A percentile compares a stretch with the other conserved stretches of the same genome.
phyloP scores from a whole-genome alignment of 257 asterid genomes.

The Sherardia arvensis region DNA sequence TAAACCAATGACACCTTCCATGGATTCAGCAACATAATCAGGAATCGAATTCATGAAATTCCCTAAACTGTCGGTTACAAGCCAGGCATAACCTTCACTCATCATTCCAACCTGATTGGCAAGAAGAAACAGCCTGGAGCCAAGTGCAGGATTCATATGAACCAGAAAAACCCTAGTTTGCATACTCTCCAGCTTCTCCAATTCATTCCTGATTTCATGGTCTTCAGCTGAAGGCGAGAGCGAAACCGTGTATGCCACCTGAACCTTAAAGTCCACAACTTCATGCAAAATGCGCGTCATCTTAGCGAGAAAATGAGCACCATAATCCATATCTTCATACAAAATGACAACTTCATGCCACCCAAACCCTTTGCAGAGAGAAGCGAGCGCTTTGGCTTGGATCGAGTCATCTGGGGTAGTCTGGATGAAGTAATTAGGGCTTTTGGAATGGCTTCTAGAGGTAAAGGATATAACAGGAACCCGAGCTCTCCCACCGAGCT shows the following conservation, averaged over 20 bases:
- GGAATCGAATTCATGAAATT: conserved; percentile 34
- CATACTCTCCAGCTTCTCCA: conserved; percentile 15
- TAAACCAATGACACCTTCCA: conserved; percentile 65
- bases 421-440: conserved; percentile 28
- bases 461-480: conserved; percentile 38
- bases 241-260: conserved; percentile 18
- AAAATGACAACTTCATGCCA: conserved; percentile 40
- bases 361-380: conserved; percentile 29
- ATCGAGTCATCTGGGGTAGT: conserved; percentile 22
- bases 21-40: conserved; percentile 26
- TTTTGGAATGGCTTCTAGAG: conserved; percentile 26
- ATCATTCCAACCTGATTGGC: conserved; percentile 36
- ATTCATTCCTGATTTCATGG: conserved; percentile 16
- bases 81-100: conserved; percentile 55
- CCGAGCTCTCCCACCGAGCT: conserved; percentile 34
- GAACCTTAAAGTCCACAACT: conserved; percentile 11
- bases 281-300: conserved; percentile 33
- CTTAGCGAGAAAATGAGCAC: conserved; percentile 30
- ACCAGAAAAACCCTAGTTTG: conserved; percentile 43
- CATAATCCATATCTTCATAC: conserved; percentile 43
- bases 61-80: conserved; percentile 47
- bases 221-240: conserved; percentile 26
- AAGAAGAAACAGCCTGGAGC: conserved; percentile 22
- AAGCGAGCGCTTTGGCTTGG: conserved; percentile 37
- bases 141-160: conserved; percentile 38